Base-by-base conservation (phyloP, 768 basidiomycete species). In the Boletellus ananas region DNA sequence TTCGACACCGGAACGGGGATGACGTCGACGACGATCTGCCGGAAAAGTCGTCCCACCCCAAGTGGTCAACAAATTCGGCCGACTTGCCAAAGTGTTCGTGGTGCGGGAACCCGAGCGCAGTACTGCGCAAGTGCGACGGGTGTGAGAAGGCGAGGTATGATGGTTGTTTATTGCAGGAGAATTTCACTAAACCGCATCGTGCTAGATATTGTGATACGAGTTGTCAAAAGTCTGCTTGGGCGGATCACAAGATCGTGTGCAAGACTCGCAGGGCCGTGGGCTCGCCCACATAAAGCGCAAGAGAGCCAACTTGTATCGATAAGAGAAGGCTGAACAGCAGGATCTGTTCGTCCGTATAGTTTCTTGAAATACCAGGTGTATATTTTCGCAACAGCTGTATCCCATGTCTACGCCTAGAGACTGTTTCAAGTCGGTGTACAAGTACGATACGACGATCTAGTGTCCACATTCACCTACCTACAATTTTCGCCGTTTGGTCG, bases 21-120 rank as follows among this genome's bases (percentile, higher is more conserved):
- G 63, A 65, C 35, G 59, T 64, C n/a, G 69, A 69, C 1, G 63
- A 65, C 31, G 60, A 66, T 31, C 33, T 59, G 46, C 59, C 62
- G 17, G 56, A 66, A 38, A 65, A 18, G 47, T 67, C 71, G 33
- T 65, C 69, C 12, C 73, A 76, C 44, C 73, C 77, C 12, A 75
- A 70, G 57, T 70, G 81, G 56, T 77, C 72, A 50, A 61, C 65
- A 17, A 79, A 81, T 40, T 66, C 69, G 17, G 76, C 82, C 8
- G 72, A 64, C 34, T 64, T 87, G 36, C 85, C 81, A 64, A 68
- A 74, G 23, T 87, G 85, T 58, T 81, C 82, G 21, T 81, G 76
- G 73, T 84, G 83, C 56, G 71, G 75, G 7, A 84, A 82, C 51
- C 81, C 80, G 2, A 82, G 78, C 41, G 79, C 79, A 1, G 67